A percentile compares a stretch with the other conserved stretches of the same genome.
Evolutionary conservation across 192 early-diverging fungal genomes (phyloP).

Genomic region (Anaeromyces robustus): DNA sequence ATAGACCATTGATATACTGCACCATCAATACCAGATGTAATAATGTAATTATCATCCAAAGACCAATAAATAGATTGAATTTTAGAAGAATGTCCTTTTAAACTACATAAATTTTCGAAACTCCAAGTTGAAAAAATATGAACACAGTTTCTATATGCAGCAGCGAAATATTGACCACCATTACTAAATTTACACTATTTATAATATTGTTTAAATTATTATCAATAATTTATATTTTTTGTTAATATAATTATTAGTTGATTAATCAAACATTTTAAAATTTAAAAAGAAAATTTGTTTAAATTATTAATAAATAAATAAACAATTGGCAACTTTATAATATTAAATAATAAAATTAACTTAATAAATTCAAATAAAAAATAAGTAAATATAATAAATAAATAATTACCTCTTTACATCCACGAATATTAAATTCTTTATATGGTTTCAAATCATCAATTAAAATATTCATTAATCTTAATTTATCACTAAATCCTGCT

Average conservation of each 20-base stretch:
- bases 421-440: slow-evolving; percentile 38
- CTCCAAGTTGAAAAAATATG: background rate
- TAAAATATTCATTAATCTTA: slow-evolving; percentile 40
- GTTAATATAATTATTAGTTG: too few relatives aligned
- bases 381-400: too few relatives aligned
- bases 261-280: too few relatives aligned
- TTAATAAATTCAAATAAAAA: too few relatives aligned
- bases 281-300: too few relatives aligned
- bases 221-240: too few relatives aligned
- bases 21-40: slow-evolving; percentile 20
- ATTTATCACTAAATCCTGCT: slow-evolving; percentile 43
- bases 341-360: too few relatives aligned
- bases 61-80: slow-evolving; percentile 10
- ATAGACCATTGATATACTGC: slow-evolving; percentile 43
- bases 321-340: too few relatives aligned
- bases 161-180: background rate
- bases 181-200: slow-evolving; percentile 1
- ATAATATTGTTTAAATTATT: too few relatives aligned
- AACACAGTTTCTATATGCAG: background rate
- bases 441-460: slow-evolving; percentile 42
- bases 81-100: slow-evolving; percentile 41
- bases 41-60: background rate
- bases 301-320: too few relatives aligned
- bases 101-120: slow-evolving; percentile 12
- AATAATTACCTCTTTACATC: slow-evolving; percentile 29